Percentiles rank a stretch among this genome's conserved stretches.
phyloP scores from a whole-genome alignment of 768 basidiomycete genomes.

The Pisolithus microcarpus region DNA sequence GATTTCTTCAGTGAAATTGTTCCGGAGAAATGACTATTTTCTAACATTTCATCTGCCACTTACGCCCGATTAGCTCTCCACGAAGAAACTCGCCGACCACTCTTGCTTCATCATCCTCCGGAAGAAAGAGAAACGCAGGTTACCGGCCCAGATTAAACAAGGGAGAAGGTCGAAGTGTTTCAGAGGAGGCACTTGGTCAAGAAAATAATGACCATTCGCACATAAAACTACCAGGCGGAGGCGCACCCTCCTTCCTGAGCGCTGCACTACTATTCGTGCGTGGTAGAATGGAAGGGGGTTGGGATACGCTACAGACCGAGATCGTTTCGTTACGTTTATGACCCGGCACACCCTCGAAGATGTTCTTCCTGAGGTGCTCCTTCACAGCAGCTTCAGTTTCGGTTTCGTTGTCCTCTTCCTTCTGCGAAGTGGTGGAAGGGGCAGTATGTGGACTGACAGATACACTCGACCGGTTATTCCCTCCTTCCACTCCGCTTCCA shows the following conservation, averaged over 20 bases:
- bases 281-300: slow-evolving; percentile 36
- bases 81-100: slow-evolving; percentile 60
- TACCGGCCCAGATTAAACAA: slow-evolving; percentile 92
- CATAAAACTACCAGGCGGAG: slow-evolving; percentile 64
- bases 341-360: slow-evolving; percentile 77
- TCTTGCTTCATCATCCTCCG: slow-evolving; percentile 60
- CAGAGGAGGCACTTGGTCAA: neutral
- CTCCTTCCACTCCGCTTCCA: neutral
- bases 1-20: slow-evolving; percentile 70
- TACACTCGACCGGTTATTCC: slow-evolving; percentile 8
- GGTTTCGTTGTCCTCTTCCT: slow-evolving; percentile 24
- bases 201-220: slow-evolving; percentile 39
- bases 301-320: slow-evolving; percentile 48
- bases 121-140: slow-evolving; percentile 74
- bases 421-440: slow-evolving; percentile 2
- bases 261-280: slow-evolving; percentile 38
- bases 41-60: neutral
- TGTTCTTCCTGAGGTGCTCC: slow-evolving; percentile 28
- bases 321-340: slow-evolving; percentile 77
- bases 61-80: slow-evolving; percentile 10
- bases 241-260: slow-evolving; percentile 38
- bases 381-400: slow-evolving; percentile 14
- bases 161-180: slow-evolving; percentile 72
- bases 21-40: slow-evolving; percentile 49
- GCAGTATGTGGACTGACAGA: slow-evolving; percentile 12